Evolutionary conservation across 441 rosid species (phyloP).

Genomic region (Hypseocharis bilobata): DNA sequence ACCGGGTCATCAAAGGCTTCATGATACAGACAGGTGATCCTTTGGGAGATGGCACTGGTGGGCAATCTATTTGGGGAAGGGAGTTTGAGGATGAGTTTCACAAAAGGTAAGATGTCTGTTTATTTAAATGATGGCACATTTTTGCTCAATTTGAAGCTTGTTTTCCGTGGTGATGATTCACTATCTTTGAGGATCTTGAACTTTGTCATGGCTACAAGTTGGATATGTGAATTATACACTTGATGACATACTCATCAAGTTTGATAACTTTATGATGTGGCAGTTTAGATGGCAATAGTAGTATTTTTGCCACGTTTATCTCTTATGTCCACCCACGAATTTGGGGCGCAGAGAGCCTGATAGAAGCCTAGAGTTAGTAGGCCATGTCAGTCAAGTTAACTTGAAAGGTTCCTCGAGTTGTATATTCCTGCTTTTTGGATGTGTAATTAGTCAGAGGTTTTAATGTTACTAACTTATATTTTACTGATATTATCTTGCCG

Average conservation of each 20-base stretch:
- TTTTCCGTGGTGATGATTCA: background rate
- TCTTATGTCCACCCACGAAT: too few relatives aligned
- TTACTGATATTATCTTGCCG: background rate
- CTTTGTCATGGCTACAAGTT: background rate
- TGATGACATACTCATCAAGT: too few relatives aligned
- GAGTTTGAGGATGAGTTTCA: conserved; percentile 97
- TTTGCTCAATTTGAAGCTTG: background rate
- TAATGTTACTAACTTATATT: background rate
- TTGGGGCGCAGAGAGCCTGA: too few relatives aligned
- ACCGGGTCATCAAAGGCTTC: conserved; percentile 90
- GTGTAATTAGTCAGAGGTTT: background rate
- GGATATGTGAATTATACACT: too few relatives aligned
- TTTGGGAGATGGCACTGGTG: conserved; percentile 96
- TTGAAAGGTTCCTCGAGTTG: too few relatives aligned
- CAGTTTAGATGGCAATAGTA: too few relatives aligned
- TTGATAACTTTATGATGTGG: too few relatives aligned
- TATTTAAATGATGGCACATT: background rate
- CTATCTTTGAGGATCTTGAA: background rate
- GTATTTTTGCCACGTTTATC: too few relatives aligned
- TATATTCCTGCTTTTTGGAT: too few relatives aligned
- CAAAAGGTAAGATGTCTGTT: conserved; percentile 49
- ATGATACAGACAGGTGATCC: conserved; percentile 99
- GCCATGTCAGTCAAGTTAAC: too few relatives aligned
- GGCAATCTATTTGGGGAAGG: conserved; percentile 98
- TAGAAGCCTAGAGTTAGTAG: too few relatives aligned